Conservation (phyloP, 2,329 filamentous ascomycete genomes). For the Zalaria sp. region DNA sequence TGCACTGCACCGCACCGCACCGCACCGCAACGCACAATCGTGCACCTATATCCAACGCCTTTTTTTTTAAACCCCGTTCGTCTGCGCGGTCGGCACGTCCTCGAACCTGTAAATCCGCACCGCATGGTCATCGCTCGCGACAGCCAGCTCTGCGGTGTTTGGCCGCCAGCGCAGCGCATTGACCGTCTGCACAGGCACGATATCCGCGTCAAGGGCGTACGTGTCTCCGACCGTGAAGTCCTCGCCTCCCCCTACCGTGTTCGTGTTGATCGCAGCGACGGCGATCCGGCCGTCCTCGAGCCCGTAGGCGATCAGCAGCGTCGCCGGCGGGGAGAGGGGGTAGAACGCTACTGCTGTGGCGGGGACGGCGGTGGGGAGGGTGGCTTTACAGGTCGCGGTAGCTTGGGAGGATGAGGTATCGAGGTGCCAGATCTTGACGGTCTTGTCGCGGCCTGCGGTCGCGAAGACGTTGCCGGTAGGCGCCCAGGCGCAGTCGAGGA, state of each 20-base stretch:
- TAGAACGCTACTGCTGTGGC: constrained; percentile 21
- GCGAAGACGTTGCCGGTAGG: constrained; percentile 50
- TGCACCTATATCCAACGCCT: too few relatives aligned
- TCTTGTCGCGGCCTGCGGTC: constrained; percentile 83
- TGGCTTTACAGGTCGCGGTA: constrained; percentile 10
- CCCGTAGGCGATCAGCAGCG: constrained; percentile 12
- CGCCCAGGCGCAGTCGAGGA: constrained; percentile 77
- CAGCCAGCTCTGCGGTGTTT: constrained; percentile 15
- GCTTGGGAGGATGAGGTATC: background rate
- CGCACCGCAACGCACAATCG: too few relatives aligned
- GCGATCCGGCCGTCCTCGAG: constrained; percentile 14
- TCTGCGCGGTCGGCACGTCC: too few relatives aligned
- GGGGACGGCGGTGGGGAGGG: constrained; percentile 12
- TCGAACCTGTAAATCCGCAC: constrained; percentile 14
- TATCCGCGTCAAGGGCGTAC: constrained; percentile 3
- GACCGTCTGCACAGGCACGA: constrained; percentile 12
- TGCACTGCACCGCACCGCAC: too few relatives aligned
- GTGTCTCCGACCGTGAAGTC: constrained; percentile 2
- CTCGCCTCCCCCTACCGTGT: constrained; percentile 5
- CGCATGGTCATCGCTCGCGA: constrained; percentile 24
- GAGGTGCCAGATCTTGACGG: constrained; percentile 47
- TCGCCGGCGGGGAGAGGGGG: background rate
- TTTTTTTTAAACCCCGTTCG: too few relatives aligned
- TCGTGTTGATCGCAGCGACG: constrained; percentile 5
- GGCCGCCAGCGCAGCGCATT: constrained; percentile 18